phyloP scores from a whole-genome alignment of 768 basidiomycete species.

The Russula sp. region DNA sequence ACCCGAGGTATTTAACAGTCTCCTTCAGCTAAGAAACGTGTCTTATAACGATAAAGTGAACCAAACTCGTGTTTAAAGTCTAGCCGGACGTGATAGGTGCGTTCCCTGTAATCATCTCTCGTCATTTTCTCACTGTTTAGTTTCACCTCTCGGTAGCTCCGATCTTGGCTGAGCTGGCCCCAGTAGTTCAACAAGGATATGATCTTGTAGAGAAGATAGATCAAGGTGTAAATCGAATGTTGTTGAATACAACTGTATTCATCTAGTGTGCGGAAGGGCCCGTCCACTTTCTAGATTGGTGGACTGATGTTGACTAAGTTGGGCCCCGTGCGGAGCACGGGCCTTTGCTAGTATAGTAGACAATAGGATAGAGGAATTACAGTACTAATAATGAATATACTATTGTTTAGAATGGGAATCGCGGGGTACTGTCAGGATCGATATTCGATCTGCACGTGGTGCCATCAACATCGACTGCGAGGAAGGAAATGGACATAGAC shows the following conservation, averaged over 20 bases:
- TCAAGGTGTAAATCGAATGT: neutral
- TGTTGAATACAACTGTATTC: neutral
- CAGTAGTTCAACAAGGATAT: neutral
- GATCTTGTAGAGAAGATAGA: neutral
- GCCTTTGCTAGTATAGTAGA: neutral
- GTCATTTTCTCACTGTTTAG: too few relatives aligned
- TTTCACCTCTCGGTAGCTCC: neutral
- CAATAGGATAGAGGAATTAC: neutral
- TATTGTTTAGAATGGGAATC: conserved; percentile 17
- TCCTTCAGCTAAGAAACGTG: too few relatives aligned
- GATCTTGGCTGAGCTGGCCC: neutral
- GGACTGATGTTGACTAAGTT: neutral
- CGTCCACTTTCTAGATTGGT: too few relatives aligned
- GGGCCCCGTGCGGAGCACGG: neutral
- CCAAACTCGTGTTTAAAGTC: too few relatives aligned
- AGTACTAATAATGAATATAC: neutral
- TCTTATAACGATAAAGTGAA: too few relatives aligned
- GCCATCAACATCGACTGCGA: neutral
- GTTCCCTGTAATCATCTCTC: too few relatives aligned
- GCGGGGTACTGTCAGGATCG: neutral
- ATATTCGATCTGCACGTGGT: conserved; percentile 1
- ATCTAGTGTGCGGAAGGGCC: too few relatives aligned
- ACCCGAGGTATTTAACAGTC: too few relatives aligned
- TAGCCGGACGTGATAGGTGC: too few relatives aligned
- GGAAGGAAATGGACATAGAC: neutral